These are phyloP conservation scores for Paraphaeosphaeria minitans DNA, from an alignment of 2,329 filamentous ascomycete species.

Conservation along the genomic window DNA sequence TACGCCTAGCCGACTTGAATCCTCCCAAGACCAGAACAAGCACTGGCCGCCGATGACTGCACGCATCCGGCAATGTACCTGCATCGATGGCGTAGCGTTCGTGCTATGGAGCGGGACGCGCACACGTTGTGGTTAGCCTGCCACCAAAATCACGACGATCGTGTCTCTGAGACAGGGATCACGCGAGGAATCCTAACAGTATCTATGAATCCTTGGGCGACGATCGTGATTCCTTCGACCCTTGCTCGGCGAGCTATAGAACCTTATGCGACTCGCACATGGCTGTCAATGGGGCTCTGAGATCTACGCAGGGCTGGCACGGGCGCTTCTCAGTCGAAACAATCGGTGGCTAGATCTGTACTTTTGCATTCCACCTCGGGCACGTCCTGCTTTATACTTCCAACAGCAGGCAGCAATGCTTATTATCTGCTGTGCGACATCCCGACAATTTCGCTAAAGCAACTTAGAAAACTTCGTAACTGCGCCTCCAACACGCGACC, in stretches of 20 bases:
- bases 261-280: neutral
- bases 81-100: neutral
- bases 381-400: neutral
- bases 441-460: neutral
- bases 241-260: neutral
- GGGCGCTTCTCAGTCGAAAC: neutral
- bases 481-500: neutral
- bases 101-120: neutral
- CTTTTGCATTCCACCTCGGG: slow-evolving; percentile 1
- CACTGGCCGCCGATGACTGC: neutral
- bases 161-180: neutral
- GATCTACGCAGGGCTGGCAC: slow-evolving; percentile 10
- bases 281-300: neutral
- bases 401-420: neutral
- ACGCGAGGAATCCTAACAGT: neutral
- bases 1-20: neutral
- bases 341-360: neutral
- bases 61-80: neutral
- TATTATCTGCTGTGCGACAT: neutral
- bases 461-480: neutral
- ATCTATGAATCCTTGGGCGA: neutral
- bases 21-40: neutral
- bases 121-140: neutral
- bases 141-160: neutral
- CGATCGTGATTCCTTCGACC: neutral